phyloP scores from a whole-genome alignment of 106 monocot species.

The Dendrobium nobile region DNA sequence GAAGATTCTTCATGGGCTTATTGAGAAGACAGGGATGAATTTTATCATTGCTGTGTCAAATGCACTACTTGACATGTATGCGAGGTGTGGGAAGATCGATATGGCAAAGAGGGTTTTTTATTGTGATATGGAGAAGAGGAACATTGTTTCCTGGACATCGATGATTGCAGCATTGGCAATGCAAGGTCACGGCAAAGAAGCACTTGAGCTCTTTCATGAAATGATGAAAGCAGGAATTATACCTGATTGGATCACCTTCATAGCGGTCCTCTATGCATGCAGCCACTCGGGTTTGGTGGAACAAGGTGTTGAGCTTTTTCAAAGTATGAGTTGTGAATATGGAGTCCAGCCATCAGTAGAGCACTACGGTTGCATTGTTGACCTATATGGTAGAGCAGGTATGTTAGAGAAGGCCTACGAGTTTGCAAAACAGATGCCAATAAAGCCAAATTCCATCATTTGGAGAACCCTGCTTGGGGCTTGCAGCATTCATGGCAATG shows the following conservation, averaged over 20 bases:
- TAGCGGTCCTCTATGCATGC: slow-evolving; percentile 64
- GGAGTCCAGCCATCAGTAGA: slow-evolving; percentile 36
- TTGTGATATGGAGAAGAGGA: slow-evolving; percentile 32
- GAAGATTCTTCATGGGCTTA: slow-evolving; percentile 30
- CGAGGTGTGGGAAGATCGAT: slow-evolving; percentile 45
- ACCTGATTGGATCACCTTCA: slow-evolving; percentile 52
- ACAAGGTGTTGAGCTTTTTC: slow-evolving; percentile 34
- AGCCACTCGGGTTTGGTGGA: slow-evolving; percentile 55
- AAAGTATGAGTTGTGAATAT: slow-evolving; percentile 33
- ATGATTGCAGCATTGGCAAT: slow-evolving; percentile 60
- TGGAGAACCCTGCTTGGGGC: slow-evolving; percentile 78
- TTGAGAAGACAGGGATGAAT: slow-evolving; percentile 26
- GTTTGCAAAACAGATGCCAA: slow-evolving; percentile 35
- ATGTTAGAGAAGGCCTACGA: slow-evolving; percentile 56
- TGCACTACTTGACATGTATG: slow-evolving; percentile 53
- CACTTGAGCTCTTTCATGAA: slow-evolving; percentile 37
- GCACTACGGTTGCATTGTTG: slow-evolving; percentile 75
- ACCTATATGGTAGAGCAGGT: slow-evolving; percentile 62
- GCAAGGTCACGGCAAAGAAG: slow-evolving; percentile 50
- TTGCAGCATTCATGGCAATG: slow-evolving; percentile 56
- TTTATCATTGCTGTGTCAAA: slow-evolving; percentile 33
- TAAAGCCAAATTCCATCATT: slow-evolving; percentile 41
- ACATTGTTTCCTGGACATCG: slow-evolving; percentile 53
- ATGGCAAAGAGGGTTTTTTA: slow-evolving; percentile 41
- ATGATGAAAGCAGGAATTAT: slow-evolving; percentile 37